Percentiles rank a stretch among this genome's conserved stretches.
Evolutionary conservation across 2,329 filamentous ascomycete genomes (phyloP).

Genomic region (Aspergillus luchuensis): DNA sequence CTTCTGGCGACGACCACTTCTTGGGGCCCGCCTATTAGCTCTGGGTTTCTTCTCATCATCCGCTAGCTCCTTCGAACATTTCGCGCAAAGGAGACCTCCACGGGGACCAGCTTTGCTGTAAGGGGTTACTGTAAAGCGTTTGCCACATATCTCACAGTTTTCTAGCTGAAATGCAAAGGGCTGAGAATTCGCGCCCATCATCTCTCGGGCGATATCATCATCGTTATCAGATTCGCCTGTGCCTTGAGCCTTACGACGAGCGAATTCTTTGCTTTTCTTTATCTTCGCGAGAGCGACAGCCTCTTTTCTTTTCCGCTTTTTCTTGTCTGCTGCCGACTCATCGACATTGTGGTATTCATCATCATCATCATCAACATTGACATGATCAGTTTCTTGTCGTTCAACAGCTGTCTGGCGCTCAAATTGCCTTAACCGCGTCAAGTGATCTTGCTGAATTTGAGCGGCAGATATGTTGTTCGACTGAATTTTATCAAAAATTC

Average conservation of each 20-base stretch:
- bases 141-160: conserved; percentile 81
- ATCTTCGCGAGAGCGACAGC: conserved; percentile 48
- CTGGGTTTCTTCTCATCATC: conserved; percentile 63
- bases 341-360: conserved; percentile 32
- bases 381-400: conserved; percentile 30
- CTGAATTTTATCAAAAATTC: conserved; percentile 29
- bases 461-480: conserved; percentile 68
- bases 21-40: conserved; percentile 57
- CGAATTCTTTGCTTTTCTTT: conserved; percentile 55
- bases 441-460: conserved; percentile 63
- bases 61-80: conserved; percentile 74
- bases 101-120: conserved; percentile 80
- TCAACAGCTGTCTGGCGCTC: conserved; percentile 40
- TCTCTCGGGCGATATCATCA: conserved; percentile 50
- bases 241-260: conserved; percentile 45
- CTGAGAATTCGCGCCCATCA: conserved; percentile 57
- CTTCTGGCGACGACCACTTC: conserved; percentile 69
- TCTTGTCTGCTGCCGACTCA: conserved; percentile 49
- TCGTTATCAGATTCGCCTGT: conserved; percentile 49
- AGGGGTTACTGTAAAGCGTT: conserved; percentile 88
- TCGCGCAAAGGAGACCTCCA: conserved; percentile 82
- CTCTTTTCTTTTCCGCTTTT: conserved; percentile 60
- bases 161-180: conserved; percentile 82
- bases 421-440: conserved; percentile 54
- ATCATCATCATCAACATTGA: conserved; percentile 29